These are phyloP conservation scores for Sutorius eximius DNA, from an alignment of 1,284 basidiomycete genomes.

Conservation along the genomic window DNA sequence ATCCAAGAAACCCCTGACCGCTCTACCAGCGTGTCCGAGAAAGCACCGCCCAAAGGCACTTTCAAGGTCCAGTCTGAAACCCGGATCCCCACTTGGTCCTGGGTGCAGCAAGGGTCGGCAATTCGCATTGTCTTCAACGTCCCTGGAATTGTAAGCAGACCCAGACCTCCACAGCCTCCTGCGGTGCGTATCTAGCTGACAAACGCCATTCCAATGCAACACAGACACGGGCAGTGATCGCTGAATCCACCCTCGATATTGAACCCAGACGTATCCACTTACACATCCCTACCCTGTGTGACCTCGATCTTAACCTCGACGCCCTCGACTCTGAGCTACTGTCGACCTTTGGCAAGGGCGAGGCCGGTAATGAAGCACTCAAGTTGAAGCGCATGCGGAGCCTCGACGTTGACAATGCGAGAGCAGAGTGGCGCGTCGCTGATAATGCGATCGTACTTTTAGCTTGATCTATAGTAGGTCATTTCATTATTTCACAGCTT, in stretches of 20 bases:
- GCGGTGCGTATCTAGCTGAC: slow-evolving; percentile 11
- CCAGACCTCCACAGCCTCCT: slow-evolving; percentile 6
- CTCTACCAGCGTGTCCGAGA: slow-evolving; percentile 6
- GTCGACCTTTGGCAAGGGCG: slow-evolving; percentile 20
- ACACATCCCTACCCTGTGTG: slow-evolving; percentile 45
- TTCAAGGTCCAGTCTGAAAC: slow-evolving; percentile 33
- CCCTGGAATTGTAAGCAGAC: slow-evolving; percentile 49
- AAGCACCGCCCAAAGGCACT: slow-evolving; percentile 39
- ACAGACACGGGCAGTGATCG: slow-evolving; percentile 48
- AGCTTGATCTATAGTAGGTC: slow-evolving; percentile 29
- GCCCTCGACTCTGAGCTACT: slow-evolving; percentile 52
- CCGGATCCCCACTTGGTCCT: slow-evolving; percentile 45
- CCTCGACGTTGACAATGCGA: slow-evolving; percentile 59
- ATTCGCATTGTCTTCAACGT: slow-evolving; percentile 51
- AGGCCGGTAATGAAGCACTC: slow-evolving; percentile 34
- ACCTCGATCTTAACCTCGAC: slow-evolving; percentile 56
- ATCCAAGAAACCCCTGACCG: slow-evolving; percentile 44
- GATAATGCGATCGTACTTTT: slow-evolving; percentile 47
- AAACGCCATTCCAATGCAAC: slow-evolving; percentile 1
- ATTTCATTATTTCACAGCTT: background rate
- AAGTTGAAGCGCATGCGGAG: slow-evolving; percentile 54
- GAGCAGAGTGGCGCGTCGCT: slow-evolving; percentile 62
- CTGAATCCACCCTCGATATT: slow-evolving; percentile 55
- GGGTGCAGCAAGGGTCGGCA: slow-evolving; percentile 42
- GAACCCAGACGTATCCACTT: slow-evolving; percentile 58